Evolutionary conservation across 768 basidiomycete species (phyloP).

Genomic region (Tephrocybe sp.): DNA sequence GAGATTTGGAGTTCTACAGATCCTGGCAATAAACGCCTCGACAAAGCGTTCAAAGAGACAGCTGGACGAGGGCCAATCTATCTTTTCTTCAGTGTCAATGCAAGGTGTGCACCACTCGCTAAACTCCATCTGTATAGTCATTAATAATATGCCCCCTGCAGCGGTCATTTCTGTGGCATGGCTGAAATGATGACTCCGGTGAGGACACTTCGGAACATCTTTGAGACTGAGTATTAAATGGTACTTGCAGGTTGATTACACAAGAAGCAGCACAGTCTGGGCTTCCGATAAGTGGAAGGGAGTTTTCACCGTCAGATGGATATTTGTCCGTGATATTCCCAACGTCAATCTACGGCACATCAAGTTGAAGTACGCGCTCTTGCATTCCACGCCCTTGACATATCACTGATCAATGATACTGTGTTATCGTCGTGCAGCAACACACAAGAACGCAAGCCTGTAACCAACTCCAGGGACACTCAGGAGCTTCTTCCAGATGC

Average conservation of each 20-base stretch:
- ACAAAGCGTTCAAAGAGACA: constrained; percentile 97
- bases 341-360: constrained; percentile 89
- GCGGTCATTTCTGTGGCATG: constrained; percentile 98
- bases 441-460: constrained; percentile 96
- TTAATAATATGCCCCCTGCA: constrained; percentile 22
- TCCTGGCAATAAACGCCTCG: constrained; percentile 94
- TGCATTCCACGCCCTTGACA: background rate
- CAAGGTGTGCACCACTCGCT: constrained; percentile 45
- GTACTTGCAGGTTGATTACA: constrained; percentile 74
- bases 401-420: constrained; percentile 14
- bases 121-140: background rate
- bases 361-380: constrained; percentile 63
- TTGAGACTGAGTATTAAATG: background rate
- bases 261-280: constrained; percentile 94
- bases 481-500: constrained; percentile 96
- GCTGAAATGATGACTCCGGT: constrained; percentile 97
- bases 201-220: constrained; percentile 20
- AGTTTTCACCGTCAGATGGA: constrained; percentile 97
- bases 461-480: constrained; percentile 97
- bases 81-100: constrained; percentile 98
- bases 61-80: constrained; percentile 92
- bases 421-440: constrained; percentile 53
- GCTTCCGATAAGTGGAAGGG: constrained; percentile 99
- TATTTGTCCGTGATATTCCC: constrained; percentile 94
- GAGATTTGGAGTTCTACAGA: constrained; percentile 98